Evolutionary conservation across 2,329 filamentous ascomycete genomes (phyloP), one percentile per base, ranked within the genome.

Genomic region (Phialemoniopsis sp.): DNA sequence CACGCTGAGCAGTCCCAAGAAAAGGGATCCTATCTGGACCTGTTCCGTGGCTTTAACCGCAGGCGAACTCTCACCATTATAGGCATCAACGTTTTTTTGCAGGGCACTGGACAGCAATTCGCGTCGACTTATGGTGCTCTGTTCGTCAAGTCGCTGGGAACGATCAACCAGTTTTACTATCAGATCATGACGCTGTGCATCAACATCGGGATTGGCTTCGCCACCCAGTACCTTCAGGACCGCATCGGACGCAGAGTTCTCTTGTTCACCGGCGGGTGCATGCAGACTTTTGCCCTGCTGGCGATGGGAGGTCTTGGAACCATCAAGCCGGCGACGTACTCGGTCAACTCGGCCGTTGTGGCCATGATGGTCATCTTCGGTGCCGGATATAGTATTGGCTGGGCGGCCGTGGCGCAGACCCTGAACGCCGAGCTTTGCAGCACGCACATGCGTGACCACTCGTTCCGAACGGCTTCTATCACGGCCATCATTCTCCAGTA

Each of bases 221-320:
- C 30, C 32, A 29, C 28, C 12, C 31, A 42, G n/a, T 29, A 34
- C 3, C 31, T 36, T 7, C 37, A 32, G 14, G 43, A 45, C 32
- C 30, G 35, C 14, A n/a, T 40, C 14, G 43, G 43, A 7, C 30
- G 43, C 9, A 32, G 40, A 15, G 34, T 37, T 5, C 36, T 55
- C 35, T 46, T 60, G 9, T 40, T 59, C 9, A 40, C 53, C 13
- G 55, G 58, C 4, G 51, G 51, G 1, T 32, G 41, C 9, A 31
- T 63, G 10, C 61, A 63, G 35, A 47, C 51, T 2, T 41, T 41
- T 5, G 49, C 49, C 5, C 47, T 63, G 3, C 49, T 64, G 16
- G 54, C 56, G 6, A 64, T 66, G 60, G 63, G 58, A 17, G 60
- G 54, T 3, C 47, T 66, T 10, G 63, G 62, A 13, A 55, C 55